Evolutionary conservation across 2,329 filamentous ascomycete genomes (phyloP), one percentile per base, ranked within the genome.

Genomic region (Elsinoe australis): DNA sequence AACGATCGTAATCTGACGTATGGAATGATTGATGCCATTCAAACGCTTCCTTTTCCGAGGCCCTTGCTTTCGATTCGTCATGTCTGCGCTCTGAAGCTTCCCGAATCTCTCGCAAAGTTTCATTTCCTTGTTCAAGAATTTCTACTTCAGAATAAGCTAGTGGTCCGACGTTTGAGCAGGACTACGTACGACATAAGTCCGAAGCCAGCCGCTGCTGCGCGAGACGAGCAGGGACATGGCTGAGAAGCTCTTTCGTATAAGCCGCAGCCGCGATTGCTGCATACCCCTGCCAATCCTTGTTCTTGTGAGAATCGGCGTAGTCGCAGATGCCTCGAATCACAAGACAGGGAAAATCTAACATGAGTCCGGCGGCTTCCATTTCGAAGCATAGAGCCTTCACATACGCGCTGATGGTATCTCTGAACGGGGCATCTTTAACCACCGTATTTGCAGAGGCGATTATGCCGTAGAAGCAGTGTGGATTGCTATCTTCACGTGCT

Each of bases 391-490:
- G 5, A 5, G 52, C 21, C 15, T 28, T 45, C 36, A 31, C 39
- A 51, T 44, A 50, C 53, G 36, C 49, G 58, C 41, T 32, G 3
- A 50, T 18, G 10, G n/a, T 22, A 24, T 53, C 49, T 21, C 51
- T 38, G 2, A 17, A 28, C 6, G 1, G 19, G 6, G 35, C 51
- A 36, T 53, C 48, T 21, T 49, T 53, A 9, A 53, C 39, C 4
- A 53, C 12, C 5, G 21, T 59, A 41, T 71, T 62, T 10, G 61
- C 66, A 1, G 66, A 70, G 3, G 59, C 69, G 2, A 71, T 60
- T 0, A 52, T 46, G 0, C 69, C 69, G 22, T 71, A 55, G 38
- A 68, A 64, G 0, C 71, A 49, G 0, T 8, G 50, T 24, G 62
- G 61, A 3, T 45, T 15, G 2, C 3, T 9, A 12, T 14, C 12